phyloP scores from a whole-genome alignment of 1,284 basidiomycete species.

The Bondarzewia mesenterica region DNA sequence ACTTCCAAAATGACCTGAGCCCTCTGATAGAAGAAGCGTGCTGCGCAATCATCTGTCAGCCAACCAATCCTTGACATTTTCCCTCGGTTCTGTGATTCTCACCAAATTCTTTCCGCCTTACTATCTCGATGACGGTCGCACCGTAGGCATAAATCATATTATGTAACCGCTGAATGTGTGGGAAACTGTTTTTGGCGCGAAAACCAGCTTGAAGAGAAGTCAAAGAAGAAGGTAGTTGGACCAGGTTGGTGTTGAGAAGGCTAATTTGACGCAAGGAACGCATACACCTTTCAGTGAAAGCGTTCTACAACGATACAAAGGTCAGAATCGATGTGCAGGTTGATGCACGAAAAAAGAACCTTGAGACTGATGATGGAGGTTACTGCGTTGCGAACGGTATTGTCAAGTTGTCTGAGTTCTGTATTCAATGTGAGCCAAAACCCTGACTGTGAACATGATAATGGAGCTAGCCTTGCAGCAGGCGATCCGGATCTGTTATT shows the following conservation, averaged over 20 bases:
- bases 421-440: not conserved
- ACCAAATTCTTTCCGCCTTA: slow-evolving; percentile 85
- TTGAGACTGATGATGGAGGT: slow-evolving; percentile 50
- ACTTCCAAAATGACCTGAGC: slow-evolving; percentile 74
- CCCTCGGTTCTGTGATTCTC: slow-evolving; percentile 18
- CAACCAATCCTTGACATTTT: too few relatives aligned
- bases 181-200: slow-evolving; percentile 74
- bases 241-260: slow-evolving; percentile 66
- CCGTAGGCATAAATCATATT: slow-evolving; percentile 91
- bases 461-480: not conserved
- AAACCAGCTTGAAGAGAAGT: slow-evolving; percentile 61
- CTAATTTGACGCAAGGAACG: slow-evolving; percentile 64
- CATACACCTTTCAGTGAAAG: slow-evolving; percentile 67
- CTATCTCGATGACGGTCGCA: slow-evolving; percentile 86
- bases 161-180: slow-evolving; percentile 84
- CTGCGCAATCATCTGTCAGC: slow-evolving; percentile 25
- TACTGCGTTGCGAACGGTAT: slow-evolving; percentile 50
- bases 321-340: not conserved
- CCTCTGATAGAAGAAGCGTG: slow-evolving; percentile 70
- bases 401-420: slow-evolving; percentile 42
- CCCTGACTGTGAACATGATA: not conserved
- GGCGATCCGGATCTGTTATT: not conserved
- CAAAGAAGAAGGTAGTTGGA: slow-evolving; percentile 58
- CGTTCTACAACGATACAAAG: slow-evolving; percentile 54
- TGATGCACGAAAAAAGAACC: slow-evolving; percentile 27